Evolutionary conservation across 1,284 basidiomycete species (phyloP).

Genomic region (Calocybe gambosa): DNA sequence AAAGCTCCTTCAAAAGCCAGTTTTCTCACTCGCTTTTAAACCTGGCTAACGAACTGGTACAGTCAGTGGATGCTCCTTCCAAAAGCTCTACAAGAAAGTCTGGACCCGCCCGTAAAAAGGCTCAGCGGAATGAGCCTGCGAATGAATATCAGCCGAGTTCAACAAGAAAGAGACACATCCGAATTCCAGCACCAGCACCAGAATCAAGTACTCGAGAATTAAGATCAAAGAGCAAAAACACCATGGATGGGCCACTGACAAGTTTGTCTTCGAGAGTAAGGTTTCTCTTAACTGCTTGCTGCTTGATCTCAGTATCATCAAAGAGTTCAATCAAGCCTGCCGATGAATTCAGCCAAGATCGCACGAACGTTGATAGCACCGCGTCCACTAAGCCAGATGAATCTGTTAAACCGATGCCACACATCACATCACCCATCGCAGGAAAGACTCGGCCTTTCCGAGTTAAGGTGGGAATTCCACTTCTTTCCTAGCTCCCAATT

Average conservation of each 20-base stretch:
- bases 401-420: constrained; percentile 1
- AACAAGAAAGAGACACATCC: constrained; percentile 27
- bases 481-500: background rate
- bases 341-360: constrained; percentile 21
- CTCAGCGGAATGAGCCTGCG: constrained; percentile 11
- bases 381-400: constrained; percentile 7
- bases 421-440: constrained; percentile 8
- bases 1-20: constrained; percentile 15
- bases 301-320: constrained; percentile 2
- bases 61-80: constrained; percentile 6
- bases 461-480: constrained; percentile 25
- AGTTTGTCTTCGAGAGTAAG: constrained; percentile 26
- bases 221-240: constrained; percentile 34
- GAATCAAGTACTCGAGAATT: constrained; percentile 32
- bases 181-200: constrained; percentile 18
- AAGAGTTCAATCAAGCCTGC: constrained; percentile 20
- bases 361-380: constrained; percentile 13
- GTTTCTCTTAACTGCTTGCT: constrained; percentile 1
- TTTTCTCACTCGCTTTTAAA: background rate
- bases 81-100: constrained; percentile 9
- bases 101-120: constrained; percentile 10
- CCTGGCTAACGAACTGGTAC: background rate
- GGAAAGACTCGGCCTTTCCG: constrained; percentile 22
- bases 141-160: constrained; percentile 24
- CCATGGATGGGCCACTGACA: constrained; percentile 24